Base-by-base conservation (phyloP, 768 basidiomycete genomes). In the Pholiota conissans region DNA sequence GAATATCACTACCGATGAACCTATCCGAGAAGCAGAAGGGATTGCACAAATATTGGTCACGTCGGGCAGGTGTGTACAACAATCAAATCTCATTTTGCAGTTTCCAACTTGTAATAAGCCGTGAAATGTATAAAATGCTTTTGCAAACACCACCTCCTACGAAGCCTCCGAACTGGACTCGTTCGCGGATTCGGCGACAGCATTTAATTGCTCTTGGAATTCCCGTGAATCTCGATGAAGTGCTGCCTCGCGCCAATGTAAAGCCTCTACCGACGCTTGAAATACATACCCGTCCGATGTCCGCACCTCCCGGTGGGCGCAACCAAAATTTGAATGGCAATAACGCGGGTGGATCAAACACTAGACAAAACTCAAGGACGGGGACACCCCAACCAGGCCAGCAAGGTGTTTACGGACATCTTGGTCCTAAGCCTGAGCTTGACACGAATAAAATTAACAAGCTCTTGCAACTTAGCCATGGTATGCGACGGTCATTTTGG, bases 171-270 rank as follows among this genome's bases (percentile, higher is more conserved):
- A 95, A 92, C 65, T 98, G 95, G 95, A 95, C 87, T 50, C 87
- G 93, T 47, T 96, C 94, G 56, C 84, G 91, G 42, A 94, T 93
- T 68, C 84, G 95, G 55, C 79, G 94, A 48, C 93, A 94, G 67
- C 93, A 97, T 66, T 79, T 98, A 48, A 96, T 96, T 59, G 75
- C 92, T 11, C 84, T 98, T 24, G 95, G 95, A 22, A 88, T 98
- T 46, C 95, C 95, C 3, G 91, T 98, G 52, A 98, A 98, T 67
- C 79, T 98, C 5, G 95, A 98, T 68, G 95, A 98, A 74, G 86
- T 96, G 7, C 76, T 92, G 37, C 90, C 91, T 2, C 84, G 81
- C 47, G 77, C 81, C 7, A 83, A 77, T 58, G 80, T 82, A 42
- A 88, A 85, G 65, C 75, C 82, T 5, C 77, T 96, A 32, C 95